These are phyloP conservation scores for Nigrospora osmanthi DNA, from an alignment of 2,329 filamentous ascomycete genomes.

Conservation along the genomic window DNA sequence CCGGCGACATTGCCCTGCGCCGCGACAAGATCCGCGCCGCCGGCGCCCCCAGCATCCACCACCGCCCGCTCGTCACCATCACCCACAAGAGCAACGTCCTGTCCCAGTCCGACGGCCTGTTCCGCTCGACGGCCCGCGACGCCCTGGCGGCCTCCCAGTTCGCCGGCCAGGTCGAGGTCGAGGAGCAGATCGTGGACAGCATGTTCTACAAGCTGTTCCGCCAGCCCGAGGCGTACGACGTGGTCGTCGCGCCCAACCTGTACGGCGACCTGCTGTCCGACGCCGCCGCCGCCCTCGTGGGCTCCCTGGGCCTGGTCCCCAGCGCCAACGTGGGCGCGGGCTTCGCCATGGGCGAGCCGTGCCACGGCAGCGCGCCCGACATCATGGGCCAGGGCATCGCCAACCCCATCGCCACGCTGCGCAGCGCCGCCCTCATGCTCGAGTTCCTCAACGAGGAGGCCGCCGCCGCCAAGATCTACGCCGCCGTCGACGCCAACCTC, in stretches of 20 bases:
- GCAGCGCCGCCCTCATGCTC: conserved; percentile 88
- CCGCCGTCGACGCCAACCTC: conserved; percentile 83
- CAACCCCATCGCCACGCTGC: conserved; percentile 91
- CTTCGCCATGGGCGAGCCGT: conserved; percentile 96
- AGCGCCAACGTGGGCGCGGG: conserved; percentile 90
- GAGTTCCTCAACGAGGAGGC: conserved; percentile 86
- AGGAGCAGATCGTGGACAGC: conserved; percentile 97
- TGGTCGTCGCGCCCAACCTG: conserved; percentile 94
- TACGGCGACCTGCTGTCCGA: conserved; percentile 97
- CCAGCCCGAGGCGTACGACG: conserved; percentile 89
- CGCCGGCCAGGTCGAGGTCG: conserved; percentile 53
- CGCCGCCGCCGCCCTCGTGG: conserved; percentile 88
- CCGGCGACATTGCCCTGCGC: conserved; percentile 86
- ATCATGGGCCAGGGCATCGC: conserved; percentile 90
- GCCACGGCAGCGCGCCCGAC: conserved; percentile 92
- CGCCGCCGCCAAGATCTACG: conserved; percentile 84
- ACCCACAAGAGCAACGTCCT: conserved; percentile 99
- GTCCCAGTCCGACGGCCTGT: conserved; percentile 91
- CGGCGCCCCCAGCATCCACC: conserved; percentile 52
- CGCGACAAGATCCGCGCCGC: conserved; percentile 70
- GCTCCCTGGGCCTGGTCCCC: conserved; percentile 84
- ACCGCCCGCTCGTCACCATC: conserved; percentile 75
- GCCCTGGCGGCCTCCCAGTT: conserved; percentile 64
- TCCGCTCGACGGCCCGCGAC: conserved; percentile 70
- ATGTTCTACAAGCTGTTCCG: conserved; percentile 99